These are phyloP conservation scores for Symmetrospora coprosmae DNA, from an alignment of 768 basidiomycete species.

Conservation along the genomic window DNA sequence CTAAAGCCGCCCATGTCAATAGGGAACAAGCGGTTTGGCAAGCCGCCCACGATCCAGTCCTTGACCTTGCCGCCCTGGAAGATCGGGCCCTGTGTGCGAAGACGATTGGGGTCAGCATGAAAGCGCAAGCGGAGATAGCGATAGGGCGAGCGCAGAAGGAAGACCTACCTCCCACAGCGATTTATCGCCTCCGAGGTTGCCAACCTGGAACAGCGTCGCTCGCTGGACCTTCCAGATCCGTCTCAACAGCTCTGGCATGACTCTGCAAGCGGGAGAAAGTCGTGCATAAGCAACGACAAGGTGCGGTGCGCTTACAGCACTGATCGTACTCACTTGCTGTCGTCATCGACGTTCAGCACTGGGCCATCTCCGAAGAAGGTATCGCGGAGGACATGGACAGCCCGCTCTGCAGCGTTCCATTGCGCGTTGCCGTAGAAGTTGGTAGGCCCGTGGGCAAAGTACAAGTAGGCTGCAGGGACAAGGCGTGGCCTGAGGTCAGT, in stretches of 20 bases:
- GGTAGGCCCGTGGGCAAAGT: slow-evolving; percentile 1
- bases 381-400: background rate
- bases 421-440: background rate
- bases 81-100: background rate
- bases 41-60: background rate
- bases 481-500: background rate
- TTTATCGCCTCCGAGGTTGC: background rate
- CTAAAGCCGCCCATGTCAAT: slow-evolving; percentile 5
- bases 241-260: slow-evolving; percentile 1
- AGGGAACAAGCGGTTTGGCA: background rate
- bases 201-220: background rate
- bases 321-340: no score
- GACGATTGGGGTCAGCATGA: background rate
- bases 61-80: background rate
- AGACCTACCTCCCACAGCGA: background rate
- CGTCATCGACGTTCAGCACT: slow-evolving; percentile 1
- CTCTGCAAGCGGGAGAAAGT: no score
- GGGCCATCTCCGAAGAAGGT: slow-evolving; percentile 4
- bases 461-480: background rate
- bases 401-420: slow-evolving; percentile 2
- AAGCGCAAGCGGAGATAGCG: background rate
- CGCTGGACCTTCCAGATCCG: slow-evolving; percentile 2
- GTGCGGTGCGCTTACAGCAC: no score
- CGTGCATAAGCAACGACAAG: no score
- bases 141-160: background rate